phyloP scores from a whole-genome alignment of 176 grass and related monocot genomes.

The Hordeum marinum region DNA sequence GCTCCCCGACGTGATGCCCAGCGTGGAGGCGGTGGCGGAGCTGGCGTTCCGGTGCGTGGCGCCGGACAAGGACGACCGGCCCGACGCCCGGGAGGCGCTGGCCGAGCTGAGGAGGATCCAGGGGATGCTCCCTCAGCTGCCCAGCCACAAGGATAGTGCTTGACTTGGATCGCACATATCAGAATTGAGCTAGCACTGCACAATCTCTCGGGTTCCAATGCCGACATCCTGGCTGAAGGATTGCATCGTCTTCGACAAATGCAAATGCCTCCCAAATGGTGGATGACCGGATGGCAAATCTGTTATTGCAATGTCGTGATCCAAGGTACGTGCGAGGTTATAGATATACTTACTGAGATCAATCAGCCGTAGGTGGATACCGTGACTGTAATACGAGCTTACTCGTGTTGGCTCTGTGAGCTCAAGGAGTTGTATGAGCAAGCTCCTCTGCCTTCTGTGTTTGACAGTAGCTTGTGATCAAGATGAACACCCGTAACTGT shows the following conservation, averaged over 20 bases:
- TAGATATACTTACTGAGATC: background rate
- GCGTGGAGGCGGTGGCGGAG: slow-evolving; percentile 71
- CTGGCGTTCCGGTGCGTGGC: slow-evolving; percentile 89
- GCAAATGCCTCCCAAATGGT: background rate
- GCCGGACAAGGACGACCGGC: slow-evolving; percentile 89
- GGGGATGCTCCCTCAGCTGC: slow-evolving; percentile 36
- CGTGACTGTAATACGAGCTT: background rate
- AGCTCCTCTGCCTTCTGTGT: background rate
- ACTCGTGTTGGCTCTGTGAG: background rate
- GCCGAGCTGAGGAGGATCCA: slow-evolving; percentile 74
- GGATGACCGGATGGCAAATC: background rate
- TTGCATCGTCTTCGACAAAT: background rate
- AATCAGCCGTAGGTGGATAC: background rate
- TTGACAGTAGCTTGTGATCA: background rate
- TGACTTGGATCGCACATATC: background rate
- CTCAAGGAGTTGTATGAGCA: background rate
- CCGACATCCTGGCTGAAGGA: background rate
- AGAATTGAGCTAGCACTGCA: background rate
- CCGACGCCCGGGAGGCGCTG: slow-evolving; percentile 64
- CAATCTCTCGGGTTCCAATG: background rate
- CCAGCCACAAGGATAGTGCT: slow-evolving; percentile 14
- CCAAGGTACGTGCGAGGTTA: background rate
- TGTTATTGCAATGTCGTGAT: background rate
- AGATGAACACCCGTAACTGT: background rate
- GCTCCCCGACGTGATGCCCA: slow-evolving; percentile 37